Base-by-base conservation (phyloP, 305 asterid genomes). In the Solanum hybrid region DNA sequence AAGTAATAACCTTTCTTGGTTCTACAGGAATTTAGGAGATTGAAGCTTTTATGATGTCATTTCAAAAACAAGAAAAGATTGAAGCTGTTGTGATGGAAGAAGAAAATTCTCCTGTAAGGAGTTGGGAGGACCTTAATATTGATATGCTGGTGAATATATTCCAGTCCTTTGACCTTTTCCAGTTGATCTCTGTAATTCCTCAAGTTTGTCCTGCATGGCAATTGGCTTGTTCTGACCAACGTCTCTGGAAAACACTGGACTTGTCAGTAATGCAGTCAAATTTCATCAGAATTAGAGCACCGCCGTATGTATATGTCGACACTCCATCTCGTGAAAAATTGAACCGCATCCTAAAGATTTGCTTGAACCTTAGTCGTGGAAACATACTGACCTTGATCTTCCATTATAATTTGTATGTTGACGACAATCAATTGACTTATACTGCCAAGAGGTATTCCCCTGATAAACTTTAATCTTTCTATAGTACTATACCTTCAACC, bases 191-290 rank as follows among this genome's bases (percentile, higher is more conserved):
- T 35, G 95, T 96, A 38, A 92, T 94, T 34, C 95, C 91, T 88
- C 97, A 93, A 38, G 97, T 95, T 88, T 96, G 99, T 93, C 94
- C 91, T 89, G 89, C 95, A 4, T 96, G 99, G 98, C 93, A 95
- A 84, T 31, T 75, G 79, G 79, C 24, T 14, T 20, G 24, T 73
- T 73, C 24, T 31, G 37, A 73, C 3, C 37, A 29, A 73, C 37
- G 1, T 73, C 79, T 29, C 11, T 73, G 37, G 37, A 29, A 29
- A 31, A 73, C 90, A 1, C 97, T 95, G 35, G 98, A 96, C 90
- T 78, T 94, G 32, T 91, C 99, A 89, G 75, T 96, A 51, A 16
- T 16, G 66, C 66, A 51, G 71, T 24, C 66, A 51, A 51, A 51
- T 51, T 51, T 51, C 66, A 51, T 51, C 66, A 51, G 8, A 51